phyloP scores from a whole-genome alignment of 1,284 basidiomycete species.

The Caloboletus inedulis region DNA sequence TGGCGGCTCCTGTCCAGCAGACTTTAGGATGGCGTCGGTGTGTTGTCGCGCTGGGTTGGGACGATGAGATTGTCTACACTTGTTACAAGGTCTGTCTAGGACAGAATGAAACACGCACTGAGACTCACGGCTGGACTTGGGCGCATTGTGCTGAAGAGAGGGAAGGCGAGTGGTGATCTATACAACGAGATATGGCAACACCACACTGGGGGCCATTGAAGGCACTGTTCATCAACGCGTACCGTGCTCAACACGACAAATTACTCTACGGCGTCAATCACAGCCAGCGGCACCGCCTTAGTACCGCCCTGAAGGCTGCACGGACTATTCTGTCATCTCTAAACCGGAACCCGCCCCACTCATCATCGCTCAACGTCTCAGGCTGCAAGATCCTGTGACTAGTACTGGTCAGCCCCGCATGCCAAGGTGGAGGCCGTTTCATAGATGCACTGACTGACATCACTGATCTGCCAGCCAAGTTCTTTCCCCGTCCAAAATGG shows the following conservation, averaged over 20 bases:
- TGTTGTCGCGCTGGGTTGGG: constrained; percentile 22
- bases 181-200: constrained; percentile 7
- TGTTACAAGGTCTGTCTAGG: neutral
- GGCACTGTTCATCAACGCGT: constrained; percentile 15
- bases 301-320: constrained; percentile 13
- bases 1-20: constrained; percentile 10
- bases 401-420: constrained; percentile 7
- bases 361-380: neutral
- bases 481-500: constrained; percentile 92
- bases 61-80: constrained; percentile 1
- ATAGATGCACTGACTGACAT: constrained; percentile 19
- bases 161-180: constrained; percentile 9
- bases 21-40: constrained; percentile 31
- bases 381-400: constrained; percentile 5
- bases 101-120: constrained; percentile 16
- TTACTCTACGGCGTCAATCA: constrained; percentile 15
- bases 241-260: constrained; percentile 1
- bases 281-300: constrained; percentile 26
- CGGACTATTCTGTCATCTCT: neutral
- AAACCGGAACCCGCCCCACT: neutral
- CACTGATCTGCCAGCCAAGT: constrained; percentile 77
- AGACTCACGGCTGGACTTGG: constrained; percentile 5
- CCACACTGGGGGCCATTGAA: neutral
- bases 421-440: neutral
- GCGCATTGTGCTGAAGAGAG: constrained; percentile 12